A percentile compares a stretch with the other conserved stretches of the same genome.
Conservation (phyloP, 1,284 basidiomycete species). For the Violaceomyces palustris region DNA sequence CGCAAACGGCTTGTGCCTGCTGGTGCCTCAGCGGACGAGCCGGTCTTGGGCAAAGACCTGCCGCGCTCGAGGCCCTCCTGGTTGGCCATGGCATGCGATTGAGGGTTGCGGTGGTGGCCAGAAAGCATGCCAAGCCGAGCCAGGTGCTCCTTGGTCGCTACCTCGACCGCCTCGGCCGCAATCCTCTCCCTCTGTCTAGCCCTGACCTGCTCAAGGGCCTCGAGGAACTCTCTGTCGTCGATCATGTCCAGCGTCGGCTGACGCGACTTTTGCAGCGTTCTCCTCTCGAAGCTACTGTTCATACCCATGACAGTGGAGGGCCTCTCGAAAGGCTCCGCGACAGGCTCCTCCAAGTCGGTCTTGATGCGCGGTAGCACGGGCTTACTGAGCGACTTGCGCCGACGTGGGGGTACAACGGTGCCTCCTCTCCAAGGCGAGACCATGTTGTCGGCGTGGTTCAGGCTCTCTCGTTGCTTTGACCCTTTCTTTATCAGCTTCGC, state of each 20-base stretch:
- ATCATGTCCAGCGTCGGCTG: constrained; percentile 44
- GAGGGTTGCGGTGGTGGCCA: constrained; percentile 11
- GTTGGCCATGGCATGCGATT: no score
- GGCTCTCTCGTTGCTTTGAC: constrained; percentile 1
- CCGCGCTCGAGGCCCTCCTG: no score
- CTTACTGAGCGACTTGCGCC: constrained; percentile 12
- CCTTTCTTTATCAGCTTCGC: no score
- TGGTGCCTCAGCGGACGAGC: no score
- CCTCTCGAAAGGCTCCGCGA: background rate
- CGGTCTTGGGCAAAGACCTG: background rate
- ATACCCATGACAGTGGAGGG: constrained; percentile 21
- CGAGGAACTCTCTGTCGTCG: constrained; percentile 43
- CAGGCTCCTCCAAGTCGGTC: constrained; percentile 5
- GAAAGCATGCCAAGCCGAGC: constrained; percentile 18
- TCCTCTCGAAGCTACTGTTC: constrained; percentile 5
- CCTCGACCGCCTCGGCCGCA: constrained; percentile 13
- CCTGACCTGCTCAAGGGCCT: constrained; percentile 41
- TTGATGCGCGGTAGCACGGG: constrained; percentile 12
- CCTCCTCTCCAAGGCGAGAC: background rate
- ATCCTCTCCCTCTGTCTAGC: constrained; percentile 32
- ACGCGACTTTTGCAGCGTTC: constrained; percentile 30
- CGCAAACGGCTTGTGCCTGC: no score
- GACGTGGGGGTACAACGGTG: constrained; percentile 2
- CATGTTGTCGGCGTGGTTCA: background rate
- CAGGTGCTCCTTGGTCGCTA: constrained; percentile 10